Evolutionary conservation across 163 green algal species (phyloP), one percentile per base, ranked within the genome.

Genomic region (Prototheca wickerhamii): DNA sequence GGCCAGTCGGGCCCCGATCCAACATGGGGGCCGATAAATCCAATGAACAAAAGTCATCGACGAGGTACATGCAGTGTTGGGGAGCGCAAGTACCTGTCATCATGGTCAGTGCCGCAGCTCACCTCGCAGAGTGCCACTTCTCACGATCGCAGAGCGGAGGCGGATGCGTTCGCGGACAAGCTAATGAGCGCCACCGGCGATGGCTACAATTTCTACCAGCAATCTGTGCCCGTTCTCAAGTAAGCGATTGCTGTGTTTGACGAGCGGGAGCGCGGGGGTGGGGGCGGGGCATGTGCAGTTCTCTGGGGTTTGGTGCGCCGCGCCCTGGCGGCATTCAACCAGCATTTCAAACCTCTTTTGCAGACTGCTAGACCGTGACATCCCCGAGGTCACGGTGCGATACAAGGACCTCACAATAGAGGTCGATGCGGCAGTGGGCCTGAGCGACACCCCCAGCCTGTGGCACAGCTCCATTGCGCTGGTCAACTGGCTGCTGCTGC

Each of bases 381-480:
- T 44, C 10, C 46, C 20, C 0, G 15, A 49, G 3, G 71, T 87
- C 2, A 67, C 64, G 7, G 40, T 85, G 3, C 57, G 77, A 49
- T 82, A 77, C 56, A 64, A 63, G 23, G 42, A 65, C 31, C 59
- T 85, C 17, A 53, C 51, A 0, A 61, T 85, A 30, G 67, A 75
- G 40, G 79, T 74, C 8, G 76, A 86, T 28, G 81, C 81, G 15
- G 49, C 85, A 40, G 68, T 89, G 30, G 82, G 82, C 18, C 50
- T 37, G 29, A 66, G 61, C 7, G 64, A 58, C 43, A 76, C 73
- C 31, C 73, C 81, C 35, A 77, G 61, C n/a, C 76, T 87, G 25
- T 74, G 68, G 60, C 87, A 86, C 69, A 58, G 65, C 29, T 60
- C 67, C 29, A 56, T 71, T 30, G 28, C 33, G 3, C 6, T 74